Percentiles rank a stretch among this genome's conserved stretches.
These are phyloP conservation scores for Neofusicoccum ribis DNA, from an alignment of 2,329 filamentous ascomycete species.

Conservation along the genomic window DNA sequence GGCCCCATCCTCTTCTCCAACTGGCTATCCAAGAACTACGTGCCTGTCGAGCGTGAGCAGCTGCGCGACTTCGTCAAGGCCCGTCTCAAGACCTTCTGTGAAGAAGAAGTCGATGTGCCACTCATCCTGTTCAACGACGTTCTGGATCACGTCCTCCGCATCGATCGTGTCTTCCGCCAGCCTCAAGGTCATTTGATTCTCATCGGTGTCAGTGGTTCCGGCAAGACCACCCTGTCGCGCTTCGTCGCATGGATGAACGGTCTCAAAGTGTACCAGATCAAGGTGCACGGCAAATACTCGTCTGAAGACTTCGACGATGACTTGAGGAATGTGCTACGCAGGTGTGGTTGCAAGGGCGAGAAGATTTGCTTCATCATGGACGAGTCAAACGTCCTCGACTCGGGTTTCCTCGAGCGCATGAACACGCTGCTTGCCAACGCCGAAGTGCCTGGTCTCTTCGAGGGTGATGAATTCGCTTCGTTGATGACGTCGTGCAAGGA, in stretches of 20 bases:
- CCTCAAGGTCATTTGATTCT: constrained; percentile 97
- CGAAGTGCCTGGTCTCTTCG: constrained; percentile 97
- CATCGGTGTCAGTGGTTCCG: constrained; percentile 96
- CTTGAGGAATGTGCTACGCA: constrained; percentile 85
- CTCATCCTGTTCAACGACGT: constrained; percentile 99
- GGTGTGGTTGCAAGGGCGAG: constrained; percentile 95
- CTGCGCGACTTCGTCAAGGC: constrained; percentile 97
- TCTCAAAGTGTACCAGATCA: constrained; percentile 98
- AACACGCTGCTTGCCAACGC: constrained; percentile 98
- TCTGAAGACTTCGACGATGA: constrained; percentile 99
- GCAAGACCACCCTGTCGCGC: constrained; percentile 95
- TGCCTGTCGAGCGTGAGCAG: constrained; percentile 92
- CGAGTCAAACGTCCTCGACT: constrained; percentile 96
- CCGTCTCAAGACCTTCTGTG: constrained; percentile 95
- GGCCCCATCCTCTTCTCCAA: constrained; percentile 98
- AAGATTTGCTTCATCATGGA: constrained; percentile 99
- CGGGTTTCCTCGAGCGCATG: constrained; percentile 98
- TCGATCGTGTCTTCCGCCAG: constrained; percentile 97
- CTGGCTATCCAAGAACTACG: constrained; percentile 98
- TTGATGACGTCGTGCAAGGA: constrained; percentile 99
- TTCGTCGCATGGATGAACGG: constrained; percentile 99
- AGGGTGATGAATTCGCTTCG: constrained; percentile 98
- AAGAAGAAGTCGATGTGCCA: constrained; percentile 98
- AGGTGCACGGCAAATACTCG: constrained; percentile 98
- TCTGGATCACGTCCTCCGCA: constrained; percentile 94